phyloP scores from a whole-genome alignment of 129 eudicot species.

The Erigeron canadensis region DNA sequence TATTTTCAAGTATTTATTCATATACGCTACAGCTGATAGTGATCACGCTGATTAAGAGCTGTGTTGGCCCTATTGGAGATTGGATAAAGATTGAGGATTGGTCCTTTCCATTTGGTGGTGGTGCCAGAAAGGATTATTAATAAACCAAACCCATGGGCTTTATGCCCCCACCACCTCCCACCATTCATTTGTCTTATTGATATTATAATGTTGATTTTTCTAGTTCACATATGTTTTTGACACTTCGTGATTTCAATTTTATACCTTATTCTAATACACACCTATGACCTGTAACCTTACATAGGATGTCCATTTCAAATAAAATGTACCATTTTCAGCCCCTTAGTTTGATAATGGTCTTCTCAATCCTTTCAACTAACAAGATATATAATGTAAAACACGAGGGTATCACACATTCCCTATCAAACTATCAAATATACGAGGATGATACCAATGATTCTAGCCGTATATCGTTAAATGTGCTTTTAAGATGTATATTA shows the following conservation, averaged over 20 bases:
- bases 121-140: constrained; percentile 31
- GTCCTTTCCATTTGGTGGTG: constrained; percentile 17
- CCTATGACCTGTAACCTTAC: neutral
- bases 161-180: constrained; percentile 13
- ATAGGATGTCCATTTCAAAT: neutral
- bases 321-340: constrained; percentile 7
- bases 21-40: neutral
- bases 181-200: constrained; percentile 1
- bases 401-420: too few relatives aligned
- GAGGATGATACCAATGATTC: too few relatives aligned
- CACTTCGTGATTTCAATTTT: constrained; percentile 16
- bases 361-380: constrained; percentile 7
- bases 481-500: too few relatives aligned
- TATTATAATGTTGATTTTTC: neutral
- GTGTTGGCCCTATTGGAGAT: constrained; percentile 13
- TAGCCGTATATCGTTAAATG: too few relatives aligned
- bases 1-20: too few relatives aligned
- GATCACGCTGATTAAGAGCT: constrained; percentile 32
- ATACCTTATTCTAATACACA: constrained; percentile 1
- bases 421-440: too few relatives aligned
- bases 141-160: constrained; percentile 38
- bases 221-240: constrained; percentile 16
- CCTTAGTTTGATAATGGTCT: neutral
- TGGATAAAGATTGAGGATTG: constrained; percentile 24
- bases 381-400: too few relatives aligned